Base-by-base conservation (phyloP, 1,284 basidiomycete species). In the Ceratobasidium sp. region DNA sequence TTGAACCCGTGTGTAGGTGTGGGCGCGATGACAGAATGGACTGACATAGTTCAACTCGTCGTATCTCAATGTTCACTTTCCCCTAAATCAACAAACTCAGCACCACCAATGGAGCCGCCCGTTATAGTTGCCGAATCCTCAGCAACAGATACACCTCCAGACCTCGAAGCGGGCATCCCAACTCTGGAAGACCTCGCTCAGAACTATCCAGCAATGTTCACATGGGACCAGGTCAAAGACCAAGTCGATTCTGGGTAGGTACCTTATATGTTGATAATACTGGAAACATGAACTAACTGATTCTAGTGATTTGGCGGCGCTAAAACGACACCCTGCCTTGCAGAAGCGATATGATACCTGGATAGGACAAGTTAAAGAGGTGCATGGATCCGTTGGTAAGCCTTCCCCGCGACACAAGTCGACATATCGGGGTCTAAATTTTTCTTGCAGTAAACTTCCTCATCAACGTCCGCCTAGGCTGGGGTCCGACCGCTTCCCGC, bases 21-120 rank as follows among this genome's bases (percentile, higher is more conserved):
- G 0, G 96, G 95, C 5, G 95, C 94, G 1, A 98, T 98, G 96
- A 90, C 90, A 0, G 95, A 97, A 78, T 98, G 96, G 96, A 84
- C 80, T 63, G 91, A 94, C 72, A 90, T 95, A 46, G 90, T 93
- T 14, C 80, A 86, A 71, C 85, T 91, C 50, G 90, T 91, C 9
- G 89, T 89, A 3, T 84, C 89, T 62, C 70, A 71, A 21, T 74
- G 62, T 62, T 69, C 66, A 32, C 30, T 69, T 13, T 32, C 46
- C 3, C 66, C 66, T 11, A 69, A 69, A 47, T 16, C 35, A 35
- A 41, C 52, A 28, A 32, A 2, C 26, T 16, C 14, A 32, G 54
- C 5, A 9, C 43, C 28, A 28, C 23, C 43, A 16, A 9, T 23
- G 1, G 41, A 61, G 23, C 21, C 26, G 14, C 35, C 41, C 44